These are phyloP conservation scores for Parathielavia hyrcaniae DNA, from an alignment of 495 filamentous ascomycete species.

Conservation along the genomic window DNA sequence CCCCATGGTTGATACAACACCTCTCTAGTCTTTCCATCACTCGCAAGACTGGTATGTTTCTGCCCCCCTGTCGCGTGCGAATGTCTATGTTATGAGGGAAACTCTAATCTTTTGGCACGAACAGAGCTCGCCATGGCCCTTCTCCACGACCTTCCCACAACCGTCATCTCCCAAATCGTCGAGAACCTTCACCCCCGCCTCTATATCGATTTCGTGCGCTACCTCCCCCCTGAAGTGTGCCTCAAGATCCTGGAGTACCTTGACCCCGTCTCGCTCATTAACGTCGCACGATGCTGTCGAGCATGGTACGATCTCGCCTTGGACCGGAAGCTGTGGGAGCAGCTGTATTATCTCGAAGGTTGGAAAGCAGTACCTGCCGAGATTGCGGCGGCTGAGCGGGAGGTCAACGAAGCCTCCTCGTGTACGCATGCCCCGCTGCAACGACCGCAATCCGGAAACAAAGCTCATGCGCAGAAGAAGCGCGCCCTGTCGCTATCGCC, in stretches of 20 bases:
- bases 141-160: slow-evolving; percentile 67
- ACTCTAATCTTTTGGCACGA: slow-evolving; percentile 1
- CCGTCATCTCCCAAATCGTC: slow-evolving; percentile 69
- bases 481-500: slow-evolving; percentile 39
- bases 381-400: slow-evolving; percentile 60
- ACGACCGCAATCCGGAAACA: slow-evolving; percentile 30
- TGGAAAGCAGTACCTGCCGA: slow-evolving; percentile 68
- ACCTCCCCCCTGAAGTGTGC: slow-evolving; percentile 82
- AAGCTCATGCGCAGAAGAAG: slow-evolving; percentile 42
- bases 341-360: slow-evolving; percentile 73
- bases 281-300: slow-evolving; percentile 68
- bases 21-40: slow-evolving; percentile 40
- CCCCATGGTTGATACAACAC: slow-evolving; percentile 43
- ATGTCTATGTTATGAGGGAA: background rate
- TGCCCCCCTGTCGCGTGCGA: background rate
- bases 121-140: slow-evolving; percentile 58
- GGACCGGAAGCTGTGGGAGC: slow-evolving; percentile 80
- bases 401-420: slow-evolving; percentile 35
- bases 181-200: slow-evolving; percentile 67
- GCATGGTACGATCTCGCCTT: slow-evolving; percentile 76
- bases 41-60: slow-evolving; percentile 45
- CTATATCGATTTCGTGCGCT: slow-evolving; percentile 82
- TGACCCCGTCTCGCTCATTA: slow-evolving; percentile 66
- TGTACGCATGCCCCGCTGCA: slow-evolving; percentile 25
- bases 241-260: slow-evolving; percentile 83